Evolutionary conservation across 768 basidiomycete species (phyloP).

Genomic region (Albatrellus ellisii): DNA sequence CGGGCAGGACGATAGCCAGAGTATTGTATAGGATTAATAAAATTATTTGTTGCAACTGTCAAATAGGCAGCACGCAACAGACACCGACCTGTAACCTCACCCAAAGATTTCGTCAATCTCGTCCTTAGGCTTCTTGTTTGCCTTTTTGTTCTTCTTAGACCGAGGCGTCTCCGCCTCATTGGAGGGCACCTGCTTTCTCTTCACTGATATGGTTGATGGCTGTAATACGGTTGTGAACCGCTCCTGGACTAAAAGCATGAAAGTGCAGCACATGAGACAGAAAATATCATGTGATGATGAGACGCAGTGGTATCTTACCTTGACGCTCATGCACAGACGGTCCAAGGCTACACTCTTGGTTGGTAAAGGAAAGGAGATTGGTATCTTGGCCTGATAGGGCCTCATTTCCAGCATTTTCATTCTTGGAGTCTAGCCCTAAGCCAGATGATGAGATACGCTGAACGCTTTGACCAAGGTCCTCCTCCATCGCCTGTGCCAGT

Average conservation of each 20-base stretch:
- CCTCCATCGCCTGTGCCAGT: background rate
- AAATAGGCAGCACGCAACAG: too few relatives aligned
- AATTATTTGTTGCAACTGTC: too few relatives aligned
- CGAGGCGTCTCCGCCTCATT: background rate
- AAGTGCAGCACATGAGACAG: too few relatives aligned
- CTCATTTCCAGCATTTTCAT: background rate
- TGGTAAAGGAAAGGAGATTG: too few relatives aligned
- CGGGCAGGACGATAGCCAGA: too few relatives aligned
- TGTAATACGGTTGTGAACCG: background rate
- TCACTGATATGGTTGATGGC: background rate
- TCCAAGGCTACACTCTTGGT: too few relatives aligned
- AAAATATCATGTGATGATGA: too few relatives aligned
- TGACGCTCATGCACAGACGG: too few relatives aligned
- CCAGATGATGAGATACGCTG: background rate
- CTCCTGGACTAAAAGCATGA: too few relatives aligned
- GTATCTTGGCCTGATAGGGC: background rate
- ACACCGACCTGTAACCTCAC: too few relatives aligned
- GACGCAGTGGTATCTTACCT: too few relatives aligned
- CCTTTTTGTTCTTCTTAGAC: background rate
- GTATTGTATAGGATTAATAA: too few relatives aligned
- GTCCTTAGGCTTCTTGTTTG: conserved; percentile 2
- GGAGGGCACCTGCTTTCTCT: conserved; percentile 6
- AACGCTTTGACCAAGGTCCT: background rate
- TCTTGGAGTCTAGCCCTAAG: background rate
- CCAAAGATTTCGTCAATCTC: conserved; percentile 14